Base-by-base conservation (phyloP, 768 basidiomycete genomes). In the Crepidotus variabilis region DNA sequence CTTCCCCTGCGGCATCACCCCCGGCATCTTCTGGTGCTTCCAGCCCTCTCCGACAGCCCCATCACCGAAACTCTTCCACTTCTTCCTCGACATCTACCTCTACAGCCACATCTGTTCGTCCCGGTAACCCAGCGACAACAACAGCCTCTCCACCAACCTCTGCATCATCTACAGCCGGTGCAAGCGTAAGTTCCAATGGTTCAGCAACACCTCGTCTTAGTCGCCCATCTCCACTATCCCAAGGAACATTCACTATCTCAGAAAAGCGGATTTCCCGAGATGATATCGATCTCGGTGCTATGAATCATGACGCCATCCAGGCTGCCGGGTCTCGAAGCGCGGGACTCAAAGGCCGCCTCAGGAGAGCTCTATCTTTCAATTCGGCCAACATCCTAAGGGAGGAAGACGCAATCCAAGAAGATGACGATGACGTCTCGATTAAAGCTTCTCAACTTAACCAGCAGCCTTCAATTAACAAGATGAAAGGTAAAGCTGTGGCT, bases 241-340 rank as follows among this genome's bases (percentile, higher is more conserved):
- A 90, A 67, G 84, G 82, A 48, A 81, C 73, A 55, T 81, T 78
- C 57, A 78, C 83, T 8, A 82, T 83, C 23, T 71, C 82, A 2
- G 88, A 90, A 69, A 84, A 86, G 64, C 84, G 89, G 52, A 87
- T 88, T 81, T 90, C 89, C 20, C 80, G 82, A 57, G 87, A 89
- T 70, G 88, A 90, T 63, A 86, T 83, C 56, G 87, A 89, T 71
- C 74, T 88, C 24, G 80, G 78, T 0, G 73, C 82, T 47, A 78
- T 86, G 73, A 70, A 78, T 47, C 65, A 66, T 6, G 79, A 81
- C 61, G 63, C 74, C 45, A 65, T 69, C 13, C 73, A 58, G 60
- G n/a, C 66, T 24, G 56, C 54, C 34, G 35, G 54, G 39, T 56
- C 55, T n/a, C 51, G 57, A 49, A 54, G 55, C 39, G 56, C 60